Base-by-base conservation (phyloP, 345 rosid species). In the Clarkia xantiana region DNA sequence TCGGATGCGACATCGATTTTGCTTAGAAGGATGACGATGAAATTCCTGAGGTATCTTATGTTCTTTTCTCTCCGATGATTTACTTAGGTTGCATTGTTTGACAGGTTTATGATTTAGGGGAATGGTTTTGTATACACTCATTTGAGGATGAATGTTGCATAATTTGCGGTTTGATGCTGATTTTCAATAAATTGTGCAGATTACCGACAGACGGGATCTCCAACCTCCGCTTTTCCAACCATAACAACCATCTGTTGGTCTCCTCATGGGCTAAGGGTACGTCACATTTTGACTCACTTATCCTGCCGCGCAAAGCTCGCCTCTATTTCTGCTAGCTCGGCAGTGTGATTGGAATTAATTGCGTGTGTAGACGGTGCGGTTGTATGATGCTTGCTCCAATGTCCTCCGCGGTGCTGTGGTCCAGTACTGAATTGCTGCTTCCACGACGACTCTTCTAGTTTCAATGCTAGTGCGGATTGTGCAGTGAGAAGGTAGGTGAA, bases 131-230 rank as follows among this genome's bases (percentile, higher is more conserved):
- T n/a, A n/a, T n/a, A n/a, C n/a, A n/a, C n/a, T n/a, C n/a, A n/a
- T n/a, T n/a, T n/a, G n/a, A n/a, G n/a, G n/a, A n/a, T n/a, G n/a
- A n/a, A n/a, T n/a, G n/a, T n/a, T n/a, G n/a, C n/a, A n/a, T n/a
- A n/a, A n/a, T n/a, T n/a, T n/a, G n/a, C n/a, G n/a, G n/a, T n/a
- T n/a, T n/a, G n/a, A n/a, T n/a, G n/a, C n/a, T n/a, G n/a, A n/a
- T n/a, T n/a, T n/a, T n/a, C n/a, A n/a, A n/a, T n/a, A n/a, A n/a
- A n/a, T n/a, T n/a, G n/a, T n/a, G n/a, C n/a, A n/a, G n/a, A n/a
- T n/a, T n/a, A n/a, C n/a, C n/a, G n/a, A n/a, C n/a, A n/a, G 96
- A 90, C 66, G 97, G 95, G 54, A 79, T 90, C 68, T 83, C 97
- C 12, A 90, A 86, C 71, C 88, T 90, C 17, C 84, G 93, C 8